Evolutionary conservation across 2,329 filamentous ascomycete species (phyloP), one percentile per base, ranked within the genome.

Genomic region (Amphichorda felina): DNA sequence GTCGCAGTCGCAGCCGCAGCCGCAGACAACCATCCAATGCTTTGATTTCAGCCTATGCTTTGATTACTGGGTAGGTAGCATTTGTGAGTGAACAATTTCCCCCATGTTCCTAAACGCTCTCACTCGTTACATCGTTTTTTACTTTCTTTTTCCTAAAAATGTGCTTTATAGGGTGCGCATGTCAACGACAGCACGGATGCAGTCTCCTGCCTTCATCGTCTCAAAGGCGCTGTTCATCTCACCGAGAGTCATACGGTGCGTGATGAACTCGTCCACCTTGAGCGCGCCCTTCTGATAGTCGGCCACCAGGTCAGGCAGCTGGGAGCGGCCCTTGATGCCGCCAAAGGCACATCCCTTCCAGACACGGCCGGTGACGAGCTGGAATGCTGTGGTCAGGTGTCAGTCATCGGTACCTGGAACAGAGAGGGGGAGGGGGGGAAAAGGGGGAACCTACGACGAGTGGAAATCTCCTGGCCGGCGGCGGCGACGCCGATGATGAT

Each of bases 241-340:
- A 41, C 66, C 64, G 30, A 98, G 68, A 4, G 71, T 73, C 66
- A 94, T 85, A 49, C 88, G 79, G 68, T 98, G 91, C 22, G 91
- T 98, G 66, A 98, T 96, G 69, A 96, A 96, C 68, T 98, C 91
- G 57, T 96, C 89, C 31, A 96, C 91, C 79, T 95, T 96, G 55
- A 98, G 79, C 55, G 82, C 75, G 49, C 88, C 88, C 36, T 73
- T 72, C 59, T 93, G 71, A 66, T 98, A 98, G 62, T 96, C 89
- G 46, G 77, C 66, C 17, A 98, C 87, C 28, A 98, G 78, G 40
- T 72, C 79, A 33, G 83, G 82, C 45, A 98, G 76, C 66, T 98
- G 91, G 24, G 83, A 80, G 54, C 91, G 88, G 48, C 91, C 91
- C 72, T 96, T 98, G 72, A 98, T 88, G 50, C 91, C 91, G 48